phyloP scores from a whole-genome alignment of 2,329 filamentous ascomycete species.

The Clonostachys rosea region DNA sequence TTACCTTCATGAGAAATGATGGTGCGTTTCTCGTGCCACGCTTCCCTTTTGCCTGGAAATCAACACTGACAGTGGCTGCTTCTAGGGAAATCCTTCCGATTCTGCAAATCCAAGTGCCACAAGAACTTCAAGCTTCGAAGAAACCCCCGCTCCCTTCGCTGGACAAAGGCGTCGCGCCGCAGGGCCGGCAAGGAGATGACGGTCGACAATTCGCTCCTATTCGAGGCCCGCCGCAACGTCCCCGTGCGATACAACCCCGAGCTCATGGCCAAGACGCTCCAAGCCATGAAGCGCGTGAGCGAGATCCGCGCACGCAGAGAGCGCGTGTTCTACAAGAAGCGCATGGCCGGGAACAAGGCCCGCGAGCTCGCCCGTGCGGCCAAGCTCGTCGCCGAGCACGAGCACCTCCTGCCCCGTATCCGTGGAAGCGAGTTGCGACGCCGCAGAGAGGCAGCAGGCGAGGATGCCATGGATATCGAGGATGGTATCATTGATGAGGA shows the following conservation, averaged over 20 bases:
- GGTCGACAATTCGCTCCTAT: constrained; percentile 89
- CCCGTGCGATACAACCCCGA: constrained; percentile 96
- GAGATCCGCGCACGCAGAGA: constrained; percentile 83
- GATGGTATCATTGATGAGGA: constrained; percentile 11
- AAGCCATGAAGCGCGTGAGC: constrained; percentile 84
- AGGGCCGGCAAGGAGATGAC: constrained; percentile 79
- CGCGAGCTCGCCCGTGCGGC: constrained; percentile 73
- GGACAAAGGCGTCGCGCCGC: constrained; percentile 91
- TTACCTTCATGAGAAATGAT: constrained; percentile 46
- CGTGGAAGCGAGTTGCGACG: constrained; percentile 57
- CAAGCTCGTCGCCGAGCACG: constrained; percentile 86
- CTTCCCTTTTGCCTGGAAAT: background rate
- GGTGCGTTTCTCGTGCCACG: constrained; percentile 13
- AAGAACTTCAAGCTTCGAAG: constrained; percentile 54
- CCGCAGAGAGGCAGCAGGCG: constrained; percentile 50
- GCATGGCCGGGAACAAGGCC: constrained; percentile 88
- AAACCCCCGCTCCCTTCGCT: constrained; percentile 93
- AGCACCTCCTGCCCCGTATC: constrained; percentile 81
- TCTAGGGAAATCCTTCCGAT: constrained; percentile 40
- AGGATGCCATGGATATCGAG: constrained; percentile 36
- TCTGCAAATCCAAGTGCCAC: constrained; percentile 57
- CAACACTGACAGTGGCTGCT: background rate
- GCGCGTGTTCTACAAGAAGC: constrained; percentile 87
- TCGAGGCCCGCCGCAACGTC: constrained; percentile 88
- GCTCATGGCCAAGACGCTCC: constrained; percentile 79